Percentiles rank a stretch among this genome's conserved stretches.
Evolutionary conservation across 805 yeast genomes (phyloP).

Genomic region (Wickerhamiella occidentalis): DNA sequence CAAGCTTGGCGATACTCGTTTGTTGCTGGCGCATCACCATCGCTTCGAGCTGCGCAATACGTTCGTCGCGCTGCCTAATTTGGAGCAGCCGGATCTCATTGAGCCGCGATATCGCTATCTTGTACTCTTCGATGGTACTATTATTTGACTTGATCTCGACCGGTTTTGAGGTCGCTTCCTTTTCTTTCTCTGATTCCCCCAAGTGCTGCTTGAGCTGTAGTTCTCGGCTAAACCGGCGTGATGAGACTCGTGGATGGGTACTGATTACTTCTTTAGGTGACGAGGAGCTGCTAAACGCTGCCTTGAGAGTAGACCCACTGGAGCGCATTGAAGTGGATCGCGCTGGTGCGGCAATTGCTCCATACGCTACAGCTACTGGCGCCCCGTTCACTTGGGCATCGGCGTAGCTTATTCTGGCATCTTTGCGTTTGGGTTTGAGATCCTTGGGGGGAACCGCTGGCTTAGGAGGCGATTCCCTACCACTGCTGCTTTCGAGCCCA

Average conservation of each 20-base stretch:
- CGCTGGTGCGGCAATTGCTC: neutral
- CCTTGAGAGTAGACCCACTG: neutral
- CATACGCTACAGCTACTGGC: neutral
- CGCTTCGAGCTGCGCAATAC: conserved; percentile 10
- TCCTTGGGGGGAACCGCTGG: neutral
- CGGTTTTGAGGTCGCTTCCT: no score
- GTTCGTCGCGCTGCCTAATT: conserved; percentile 7
- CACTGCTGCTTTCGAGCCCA: no score
- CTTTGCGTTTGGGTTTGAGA: neutral
- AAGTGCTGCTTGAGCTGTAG: neutral
- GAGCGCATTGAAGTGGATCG: neutral
- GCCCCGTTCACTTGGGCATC: no score
- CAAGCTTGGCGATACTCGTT: neutral
- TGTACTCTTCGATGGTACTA: conserved; percentile 10
- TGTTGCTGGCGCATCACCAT: neutral
- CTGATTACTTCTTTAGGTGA: neutral
- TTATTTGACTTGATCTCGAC: neutral
- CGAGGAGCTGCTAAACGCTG: neutral
- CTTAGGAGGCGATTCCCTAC: no score
- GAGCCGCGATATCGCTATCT: conserved; percentile 13
- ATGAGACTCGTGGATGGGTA: neutral
- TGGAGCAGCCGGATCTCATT: conserved; percentile 13
- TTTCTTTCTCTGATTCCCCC: neutral
- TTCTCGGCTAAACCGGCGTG: neutral
- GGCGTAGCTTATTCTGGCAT: no score